Evolutionary conservation across 768 basidiomycete genomes (phyloP).

Genomic region (Leccinum fibrillosum): DNA sequence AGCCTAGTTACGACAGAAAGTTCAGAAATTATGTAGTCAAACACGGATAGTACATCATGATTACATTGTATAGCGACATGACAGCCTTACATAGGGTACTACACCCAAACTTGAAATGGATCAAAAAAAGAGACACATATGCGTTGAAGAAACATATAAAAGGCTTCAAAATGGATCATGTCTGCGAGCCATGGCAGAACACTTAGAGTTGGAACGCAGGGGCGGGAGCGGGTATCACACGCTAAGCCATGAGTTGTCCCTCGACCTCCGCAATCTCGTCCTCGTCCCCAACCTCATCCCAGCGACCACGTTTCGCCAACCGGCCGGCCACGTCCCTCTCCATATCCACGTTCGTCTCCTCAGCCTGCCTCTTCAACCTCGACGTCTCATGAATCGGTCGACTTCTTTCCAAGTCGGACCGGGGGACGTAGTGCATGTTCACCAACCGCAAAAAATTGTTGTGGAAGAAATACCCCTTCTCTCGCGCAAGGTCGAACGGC

Average conservation of each 20-base stretch:
- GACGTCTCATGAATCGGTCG: background rate
- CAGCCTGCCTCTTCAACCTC: background rate
- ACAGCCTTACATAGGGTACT: too few species aligned
- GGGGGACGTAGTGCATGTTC: background rate
- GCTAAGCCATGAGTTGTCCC: background rate
- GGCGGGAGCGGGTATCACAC: background rate
- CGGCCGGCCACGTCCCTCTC: background rate
- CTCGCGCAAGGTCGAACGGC: conserved; percentile 1
- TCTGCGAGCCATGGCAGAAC: background rate
- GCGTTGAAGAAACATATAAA: too few species aligned
- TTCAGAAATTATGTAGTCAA: too few species aligned
- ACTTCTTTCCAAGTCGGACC: background rate
- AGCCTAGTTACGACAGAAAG: too few species aligned
- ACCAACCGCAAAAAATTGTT: background rate
- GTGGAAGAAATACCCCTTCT: background rate
- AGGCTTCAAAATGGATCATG: too few species aligned
- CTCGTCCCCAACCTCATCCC: background rate
- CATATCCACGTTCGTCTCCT: background rate
- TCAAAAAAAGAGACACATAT: too few species aligned
- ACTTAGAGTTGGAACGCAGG: background rate
- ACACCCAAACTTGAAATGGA: too few species aligned
- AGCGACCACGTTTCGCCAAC: background rate
- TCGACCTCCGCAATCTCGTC: background rate
- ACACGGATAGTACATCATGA: too few species aligned
- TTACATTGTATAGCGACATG: too few species aligned